Base-by-base conservation (phyloP, 2,329 filamentous ascomycete species). In the Penicillium psychrosexuale region DNA sequence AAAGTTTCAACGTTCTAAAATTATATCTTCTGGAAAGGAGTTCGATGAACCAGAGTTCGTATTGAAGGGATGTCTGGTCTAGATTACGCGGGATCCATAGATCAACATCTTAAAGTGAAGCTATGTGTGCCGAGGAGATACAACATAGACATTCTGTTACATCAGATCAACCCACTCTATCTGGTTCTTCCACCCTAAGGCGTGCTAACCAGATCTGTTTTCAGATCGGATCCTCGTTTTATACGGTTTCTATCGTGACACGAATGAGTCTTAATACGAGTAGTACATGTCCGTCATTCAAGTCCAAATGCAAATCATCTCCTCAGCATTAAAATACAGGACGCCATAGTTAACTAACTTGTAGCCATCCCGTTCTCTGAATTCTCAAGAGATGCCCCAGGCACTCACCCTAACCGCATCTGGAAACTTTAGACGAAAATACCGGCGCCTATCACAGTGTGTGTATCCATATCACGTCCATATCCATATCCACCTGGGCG, bases 401-500 rank as follows among this genome's bases (percentile, higher is more conserved):
- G 52, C 47, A 34, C 9, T 4, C 2, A 27, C 1, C 17, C 47
- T 45, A 54, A 31, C 34, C 47, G 1, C 0, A 45, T 45, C 1
- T 2, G 34, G 52, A 38, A 54, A 40, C 3, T 43, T 45, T 51
- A 54, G 11, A 54, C 52, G 52, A 54, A 8, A 2, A 3, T 8
- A 12, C n/a, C 28, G 4, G 9, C 17, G 0, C 13, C 17, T 49
- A 13, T 13, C 27, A 42, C 8, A 8, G 3, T 22, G 22, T 24
- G 22, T 24, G 22, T 24, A 24, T 24, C 22, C 22, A 4, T 24
- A 24, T 24, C 22, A 24, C 3, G 3, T 24, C 11, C 19, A 42
- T 17, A 43, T 30, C 40, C 9, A 19, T 46, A 17, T 47, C 31
- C 8, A 24, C 22, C 22, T 24, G 22, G 22, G 5, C 22, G 22